Conservation (phyloP, 768 basidiomycete species). For the Jaapia argillacea region DNA sequence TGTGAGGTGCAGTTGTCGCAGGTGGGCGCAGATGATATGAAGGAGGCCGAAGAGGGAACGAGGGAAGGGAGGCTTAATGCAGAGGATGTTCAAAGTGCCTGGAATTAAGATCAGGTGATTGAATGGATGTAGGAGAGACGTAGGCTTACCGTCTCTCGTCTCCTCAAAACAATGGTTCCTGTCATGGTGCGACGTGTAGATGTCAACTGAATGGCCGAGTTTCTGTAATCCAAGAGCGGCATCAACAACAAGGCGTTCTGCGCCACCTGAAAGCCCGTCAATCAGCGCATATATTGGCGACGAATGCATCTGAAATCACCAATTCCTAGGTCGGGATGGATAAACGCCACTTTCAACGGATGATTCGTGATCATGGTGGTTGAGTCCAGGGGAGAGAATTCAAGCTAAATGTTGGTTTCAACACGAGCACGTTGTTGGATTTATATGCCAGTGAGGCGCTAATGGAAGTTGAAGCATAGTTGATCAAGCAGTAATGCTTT, state of each 20-base stretch:
- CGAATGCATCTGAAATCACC: slow-evolving; percentile 33
- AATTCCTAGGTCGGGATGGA: slow-evolving; percentile 93
- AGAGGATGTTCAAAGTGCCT: slow-evolving; percentile 77
- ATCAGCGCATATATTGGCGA: no score
- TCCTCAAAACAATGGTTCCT: slow-evolving; percentile 86
- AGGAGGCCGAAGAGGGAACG: slow-evolving; percentile 71
- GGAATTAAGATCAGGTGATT: neutral
- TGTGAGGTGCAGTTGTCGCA: slow-evolving; percentile 79
- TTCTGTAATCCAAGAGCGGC: slow-evolving; percentile 84
- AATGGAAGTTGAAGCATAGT: no score
- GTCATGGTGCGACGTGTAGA: slow-evolving; percentile 94
- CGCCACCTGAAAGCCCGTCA: slow-evolving; percentile 87
- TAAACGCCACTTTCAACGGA: slow-evolving; percentile 65
- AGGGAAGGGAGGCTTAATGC: slow-evolving; percentile 69
- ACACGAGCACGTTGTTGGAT: no score
- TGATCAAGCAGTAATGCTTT: no score
- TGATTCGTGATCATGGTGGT: no score
- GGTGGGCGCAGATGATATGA: slow-evolving; percentile 84
- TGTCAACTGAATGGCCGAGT: slow-evolving; percentile 74
- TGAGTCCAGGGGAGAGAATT: no score
- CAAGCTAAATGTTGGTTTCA: no score
- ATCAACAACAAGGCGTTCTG: slow-evolving; percentile 91
- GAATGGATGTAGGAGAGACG: neutral
- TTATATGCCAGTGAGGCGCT: no score
- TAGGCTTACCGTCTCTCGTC: slow-evolving; percentile 69